These are phyloP conservation scores for Astrephomene gubernaculifera DNA, from an alignment of 139 green algal species.

Conservation along the genomic window DNA sequence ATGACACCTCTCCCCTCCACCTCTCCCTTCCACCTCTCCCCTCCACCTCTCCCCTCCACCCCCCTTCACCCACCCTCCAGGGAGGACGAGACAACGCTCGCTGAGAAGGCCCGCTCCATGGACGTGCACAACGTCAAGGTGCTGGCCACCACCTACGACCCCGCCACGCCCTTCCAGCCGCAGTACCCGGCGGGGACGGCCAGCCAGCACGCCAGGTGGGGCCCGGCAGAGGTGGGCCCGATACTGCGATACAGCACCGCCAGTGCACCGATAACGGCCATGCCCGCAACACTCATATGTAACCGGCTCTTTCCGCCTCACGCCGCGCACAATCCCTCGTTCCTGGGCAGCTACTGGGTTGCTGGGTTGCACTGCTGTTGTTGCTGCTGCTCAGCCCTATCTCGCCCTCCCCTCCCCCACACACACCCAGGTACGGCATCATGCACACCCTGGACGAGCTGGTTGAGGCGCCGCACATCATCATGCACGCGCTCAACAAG, in stretches of 20 bases:
- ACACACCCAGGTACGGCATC: constrained; percentile 63
- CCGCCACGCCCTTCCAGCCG: background rate
- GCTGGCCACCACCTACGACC: background rate
- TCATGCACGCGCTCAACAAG: constrained; percentile 77
- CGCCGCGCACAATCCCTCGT: too few species aligned
- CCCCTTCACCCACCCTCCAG: background rate
- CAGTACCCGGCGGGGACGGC: constrained; percentile 6
- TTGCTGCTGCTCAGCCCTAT: too few species aligned
- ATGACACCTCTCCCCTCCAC: too few species aligned
- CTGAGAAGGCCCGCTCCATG: background rate
- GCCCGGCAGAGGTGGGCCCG: too few species aligned
- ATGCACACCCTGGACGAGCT: constrained; percentile 80
- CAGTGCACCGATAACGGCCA: too few species aligned
- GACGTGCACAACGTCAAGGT: background rate
- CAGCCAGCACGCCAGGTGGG: background rate
- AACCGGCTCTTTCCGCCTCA: too few species aligned
- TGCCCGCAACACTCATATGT: too few species aligned
- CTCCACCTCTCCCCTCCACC: background rate
- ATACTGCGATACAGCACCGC: too few species aligned
- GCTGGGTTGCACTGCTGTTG: too few species aligned
- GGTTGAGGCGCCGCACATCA: constrained; percentile 75
- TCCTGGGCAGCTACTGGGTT: too few species aligned
- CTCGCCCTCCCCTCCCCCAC: too few species aligned
- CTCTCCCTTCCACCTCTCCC: too few species aligned
- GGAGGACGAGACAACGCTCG: background rate